Evolutionary conservation across 257 asterid species (phyloP), one percentile per base, ranked within the genome.

Genomic region (Gynochthodes officinalis): DNA sequence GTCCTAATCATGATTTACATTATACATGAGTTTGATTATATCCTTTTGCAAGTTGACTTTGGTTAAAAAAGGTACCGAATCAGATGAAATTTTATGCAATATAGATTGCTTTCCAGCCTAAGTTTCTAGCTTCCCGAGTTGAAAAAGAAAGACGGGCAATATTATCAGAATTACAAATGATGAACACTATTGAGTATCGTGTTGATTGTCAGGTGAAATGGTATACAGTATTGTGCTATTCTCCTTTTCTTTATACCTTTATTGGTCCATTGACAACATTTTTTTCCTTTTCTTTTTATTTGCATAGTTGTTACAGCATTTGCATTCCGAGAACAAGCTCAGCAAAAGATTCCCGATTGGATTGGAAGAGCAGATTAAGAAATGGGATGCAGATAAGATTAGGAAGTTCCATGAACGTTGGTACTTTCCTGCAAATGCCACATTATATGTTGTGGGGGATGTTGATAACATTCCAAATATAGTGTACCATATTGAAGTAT

Each of bases 341-440:
- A 92, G 98, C 84, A 89, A 81, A 84, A 83, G 99, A 82, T 95
- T 92, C 82, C 99, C 99, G 30, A 95, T 95, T 39, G 99, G 99
- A 69, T 75, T 92, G 77, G 99, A 95, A 82, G 99, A 95, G 76
- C 98, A 95, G 86, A 95, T 95, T 79, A 95, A 92, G 86, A 95
- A 90, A 84, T 92, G 98, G 98, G 99, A 95, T 80, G 98, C 94
- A 35, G 99, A 95, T 80, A 95, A 95, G 82, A 95, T 95, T 80
- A 83, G 96, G 79, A 95, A 84, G 86, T 95, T 92, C 78, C 98
- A 92, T 28, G 99, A 90, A 83, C 97, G 99, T 37, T 92, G 99
- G 99, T 95, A 95, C 83, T 95, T 95, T 76, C 99, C 99, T 46
- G 99, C 94, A 73, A 92, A 95, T 84, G 97, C 99, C 76, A 95